Evolutionary conservation across 1,139 yeast species (phyloP), one percentile per base, ranked within the genome.

Genomic region (Nakaseomyces bracarensis): DNA sequence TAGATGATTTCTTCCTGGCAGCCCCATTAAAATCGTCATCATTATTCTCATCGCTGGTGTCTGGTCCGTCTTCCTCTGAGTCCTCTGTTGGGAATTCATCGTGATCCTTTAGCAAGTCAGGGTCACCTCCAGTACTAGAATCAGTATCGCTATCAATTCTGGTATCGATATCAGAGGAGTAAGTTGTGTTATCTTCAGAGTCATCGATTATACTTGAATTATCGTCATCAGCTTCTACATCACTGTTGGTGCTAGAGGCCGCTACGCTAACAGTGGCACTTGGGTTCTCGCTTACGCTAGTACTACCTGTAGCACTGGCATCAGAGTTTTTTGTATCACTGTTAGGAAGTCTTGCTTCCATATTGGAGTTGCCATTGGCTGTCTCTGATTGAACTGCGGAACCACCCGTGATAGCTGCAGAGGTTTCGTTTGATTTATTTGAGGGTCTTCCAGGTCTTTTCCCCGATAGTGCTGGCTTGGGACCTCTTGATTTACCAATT

Each of bases 11-110:
- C 16, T 42, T 40, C 39, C 47, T 52, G 16, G 39, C 39, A 16
- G 45, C 46, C 6, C 48, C 55, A 8, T 1, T 51, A 35, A 54
- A 55, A 35, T 55, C 61, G 28, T 51, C 51, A 41, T 57, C 60
- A 38, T 54, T 51, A 31, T 54, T 54, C 35, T 55, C 55, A 23
- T 52, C 53, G 9, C 36, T 34, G 3, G 46, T 31, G 37, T 43
- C 37, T 16, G 43, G 42, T 20, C 31, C 43, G n/a, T 42, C 49
- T 14, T 43, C 43, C 13, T 46, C 48, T n/a, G 43, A 48, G 14
- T 49, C 48, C 18, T 46, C 49, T 15, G 16, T 39, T 31, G 40
- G 45, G 25, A 41, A 39, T 2, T 40, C 46, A 6, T 41, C 44
- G 10, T 37, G 39, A 1, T 36, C 42, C 15, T 19, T 16, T 13